Evolutionary conservation across 163 green algal species (phyloP).

Genomic region (Scenedesmus sp.): DNA sequence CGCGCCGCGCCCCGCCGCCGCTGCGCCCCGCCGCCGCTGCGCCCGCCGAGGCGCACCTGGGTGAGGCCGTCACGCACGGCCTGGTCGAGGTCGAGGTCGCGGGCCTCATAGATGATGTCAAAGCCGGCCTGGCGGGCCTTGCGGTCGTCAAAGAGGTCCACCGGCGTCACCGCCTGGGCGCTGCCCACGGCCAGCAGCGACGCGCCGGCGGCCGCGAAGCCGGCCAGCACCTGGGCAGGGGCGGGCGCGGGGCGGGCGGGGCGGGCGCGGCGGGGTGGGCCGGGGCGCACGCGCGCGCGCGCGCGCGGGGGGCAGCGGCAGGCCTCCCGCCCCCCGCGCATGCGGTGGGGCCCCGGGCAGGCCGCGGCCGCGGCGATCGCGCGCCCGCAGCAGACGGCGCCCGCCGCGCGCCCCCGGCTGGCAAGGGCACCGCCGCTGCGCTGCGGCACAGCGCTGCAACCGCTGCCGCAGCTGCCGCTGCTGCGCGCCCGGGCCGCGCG

Average conservation of each 20-base stretch:
- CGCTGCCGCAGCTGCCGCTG: conserved; percentile 1
- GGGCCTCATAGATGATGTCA: conserved; percentile 91
- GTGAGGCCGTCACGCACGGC: conserved; percentile 76
- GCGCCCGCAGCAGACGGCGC: too few relatives aligned
- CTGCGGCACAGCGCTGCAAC: not conserved
- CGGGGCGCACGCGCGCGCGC: not conserved
- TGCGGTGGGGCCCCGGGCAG: too few relatives aligned
- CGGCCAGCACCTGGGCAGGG: conserved; percentile 71
- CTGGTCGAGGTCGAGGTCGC: conserved; percentile 84
- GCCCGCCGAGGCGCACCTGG: conserved; percentile 52
- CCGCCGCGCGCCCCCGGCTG: too few relatives aligned
- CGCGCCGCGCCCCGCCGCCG: too few relatives aligned
- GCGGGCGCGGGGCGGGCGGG: not conserved
- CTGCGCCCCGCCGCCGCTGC: too few relatives aligned
- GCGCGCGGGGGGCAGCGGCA: not conserved
- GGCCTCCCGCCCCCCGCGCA: too few relatives aligned
- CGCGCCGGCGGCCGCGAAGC: conserved; percentile 75
- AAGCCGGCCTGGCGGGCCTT: conserved; percentile 75
- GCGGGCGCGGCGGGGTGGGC: not conserved
- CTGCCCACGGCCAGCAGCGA: conserved; percentile 56
- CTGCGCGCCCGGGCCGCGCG: not conserved
- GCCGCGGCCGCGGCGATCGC: too few relatives aligned
- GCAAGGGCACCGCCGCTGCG: not conserved
- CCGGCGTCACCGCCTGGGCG: conserved; percentile 56
- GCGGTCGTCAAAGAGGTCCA: conserved; percentile 85